Evolutionary conservation across 352 stramenopile genomes (phyloP).

Genomic region (Pythium coloratum): DNA sequence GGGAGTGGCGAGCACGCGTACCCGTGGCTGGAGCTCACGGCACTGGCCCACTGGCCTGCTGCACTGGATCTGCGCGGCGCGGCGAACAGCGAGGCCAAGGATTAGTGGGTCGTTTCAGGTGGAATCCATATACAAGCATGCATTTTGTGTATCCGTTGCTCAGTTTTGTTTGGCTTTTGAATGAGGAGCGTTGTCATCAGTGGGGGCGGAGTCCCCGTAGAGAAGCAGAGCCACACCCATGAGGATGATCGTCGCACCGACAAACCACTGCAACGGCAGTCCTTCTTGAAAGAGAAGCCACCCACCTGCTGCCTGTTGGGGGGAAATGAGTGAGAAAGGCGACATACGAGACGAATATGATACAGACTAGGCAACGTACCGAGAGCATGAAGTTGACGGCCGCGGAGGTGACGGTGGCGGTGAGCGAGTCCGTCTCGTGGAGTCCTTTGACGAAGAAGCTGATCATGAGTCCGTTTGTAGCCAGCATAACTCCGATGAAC

Average conservation of each 20-base stretch:
- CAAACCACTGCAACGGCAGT: slow-evolving; percentile 71
- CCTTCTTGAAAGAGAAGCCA: slow-evolving; percentile 69
- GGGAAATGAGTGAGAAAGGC: not conserved
- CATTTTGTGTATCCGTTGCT: slow-evolving; percentile 9
- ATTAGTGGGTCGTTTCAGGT: not conserved
- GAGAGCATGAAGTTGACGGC: slow-evolving; percentile 84
- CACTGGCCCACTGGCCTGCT: slow-evolving; percentile 77
- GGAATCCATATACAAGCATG: slow-evolving; percentile 12
- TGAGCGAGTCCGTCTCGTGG: slow-evolving; percentile 86
- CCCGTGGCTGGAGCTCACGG: slow-evolving; percentile 78
- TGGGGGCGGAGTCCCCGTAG: slow-evolving; percentile 47
- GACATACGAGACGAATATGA: not conserved
- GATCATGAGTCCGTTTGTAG: slow-evolving; percentile 75
- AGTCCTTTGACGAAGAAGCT: slow-evolving; percentile 79
- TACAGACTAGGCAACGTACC: slow-evolving; percentile 29
- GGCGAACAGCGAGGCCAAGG: not conserved
- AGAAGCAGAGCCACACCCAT: slow-evolving; percentile 66
- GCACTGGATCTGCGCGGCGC: slow-evolving; percentile 65
- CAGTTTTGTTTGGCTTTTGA: slow-evolving; percentile 36
- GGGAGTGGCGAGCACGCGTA: slow-evolving; percentile 61
- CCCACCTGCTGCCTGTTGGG: slow-evolving; percentile 40
- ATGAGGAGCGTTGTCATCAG: not conserved
- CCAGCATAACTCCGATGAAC: slow-evolving; percentile 73
- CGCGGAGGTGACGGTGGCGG: slow-evolving; percentile 78
- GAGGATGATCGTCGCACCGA: slow-evolving; percentile 72